Conservation (phyloP, 768 basidiomycete species). For the Pisolithus albus region DNA sequence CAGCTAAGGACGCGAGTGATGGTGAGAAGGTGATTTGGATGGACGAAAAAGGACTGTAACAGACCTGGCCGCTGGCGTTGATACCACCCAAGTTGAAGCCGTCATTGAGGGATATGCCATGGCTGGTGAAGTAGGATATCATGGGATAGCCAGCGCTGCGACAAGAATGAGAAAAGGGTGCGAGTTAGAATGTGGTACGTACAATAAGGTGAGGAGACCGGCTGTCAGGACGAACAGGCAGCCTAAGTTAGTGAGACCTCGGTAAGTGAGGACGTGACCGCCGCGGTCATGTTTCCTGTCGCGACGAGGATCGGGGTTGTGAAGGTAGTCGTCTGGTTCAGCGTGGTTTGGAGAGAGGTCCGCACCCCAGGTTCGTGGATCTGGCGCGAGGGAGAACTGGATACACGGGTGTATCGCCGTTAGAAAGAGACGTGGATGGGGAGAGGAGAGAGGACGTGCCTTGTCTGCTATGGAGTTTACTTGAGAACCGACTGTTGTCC, state of each 20-base stretch:
- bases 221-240: slow-evolving; percentile 52
- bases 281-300: slow-evolving; percentile 48
- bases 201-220: slow-evolving; percentile 58
- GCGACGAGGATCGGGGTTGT: slow-evolving; percentile 63
- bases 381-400: slow-evolving; percentile 69
- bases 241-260: slow-evolving; percentile 68
- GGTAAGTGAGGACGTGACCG: slow-evolving; percentile 55
- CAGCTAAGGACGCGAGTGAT: slow-evolving; percentile 30
- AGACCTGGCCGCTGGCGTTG: slow-evolving; percentile 66
- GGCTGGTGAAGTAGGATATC: slow-evolving; percentile 48
- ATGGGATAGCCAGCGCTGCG: slow-evolving; percentile 58
- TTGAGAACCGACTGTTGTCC: slow-evolving; percentile 19
- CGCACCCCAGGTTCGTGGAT: slow-evolving; percentile 68
- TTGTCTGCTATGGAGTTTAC: slow-evolving; percentile 53
- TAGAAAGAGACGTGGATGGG: background rate
- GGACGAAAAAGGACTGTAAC: slow-evolving; percentile 4
- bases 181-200: slow-evolving; percentile 15
- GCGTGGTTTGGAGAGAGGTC: slow-evolving; percentile 49
- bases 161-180: background rate
- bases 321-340: slow-evolving; percentile 66
- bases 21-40: slow-evolving; percentile 1
- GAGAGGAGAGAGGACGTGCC: slow-evolving; percentile 24
- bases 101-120: slow-evolving; percentile 40
- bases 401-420: background rate
- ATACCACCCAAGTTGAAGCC: slow-evolving; percentile 74